Evolutionary conservation across 495 filamentous ascomycete species (phyloP).

Genomic region (Lepidopterella palustris): DNA sequence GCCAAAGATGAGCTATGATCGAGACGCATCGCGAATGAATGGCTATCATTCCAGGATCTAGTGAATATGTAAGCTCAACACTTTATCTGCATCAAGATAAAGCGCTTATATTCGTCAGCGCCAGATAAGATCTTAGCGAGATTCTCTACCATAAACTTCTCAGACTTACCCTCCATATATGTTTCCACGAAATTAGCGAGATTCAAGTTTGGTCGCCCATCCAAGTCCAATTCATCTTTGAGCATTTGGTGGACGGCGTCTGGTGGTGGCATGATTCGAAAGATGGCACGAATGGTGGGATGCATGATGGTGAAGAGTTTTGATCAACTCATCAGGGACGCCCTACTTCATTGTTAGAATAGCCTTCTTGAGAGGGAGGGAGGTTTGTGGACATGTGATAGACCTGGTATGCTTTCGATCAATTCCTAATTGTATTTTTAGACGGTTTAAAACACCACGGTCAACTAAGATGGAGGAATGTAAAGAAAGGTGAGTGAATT

Average conservation of each 20-base stretch:
- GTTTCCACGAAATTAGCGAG: conserved; percentile 62
- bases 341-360: background rate
- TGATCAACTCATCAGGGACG: conserved; percentile 29
- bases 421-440: background rate
- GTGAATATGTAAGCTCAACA: too few species aligned
- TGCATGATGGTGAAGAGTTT: conserved; percentile 35
- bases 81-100: too few species aligned
- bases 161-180: conserved; percentile 62
- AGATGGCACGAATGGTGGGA: conserved; percentile 39
- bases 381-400: conserved; percentile 13
- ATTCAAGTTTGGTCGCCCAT: conserved; percentile 66
- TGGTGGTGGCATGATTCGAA: conserved; percentile 42
- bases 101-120: conserved; percentile 74
- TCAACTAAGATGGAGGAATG: background rate
- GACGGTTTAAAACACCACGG: background rate
- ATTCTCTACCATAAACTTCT: conserved; percentile 61
- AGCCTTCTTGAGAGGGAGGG: background rate
- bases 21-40: conserved; percentile 66
- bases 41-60: conserved; percentile 63
- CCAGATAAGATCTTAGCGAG: conserved; percentile 61
- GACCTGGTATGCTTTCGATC: conserved; percentile 23
- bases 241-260: conserved; percentile 63
- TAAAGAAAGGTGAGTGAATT: background rate
- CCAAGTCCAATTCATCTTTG: conserved; percentile 67
- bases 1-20: conserved; percentile 67